Percentiles rank a stretch among this genome's conserved stretches.
Conservation (phyloP, 169 alveolate genomes). For the Eimeria falciformis region DNA sequence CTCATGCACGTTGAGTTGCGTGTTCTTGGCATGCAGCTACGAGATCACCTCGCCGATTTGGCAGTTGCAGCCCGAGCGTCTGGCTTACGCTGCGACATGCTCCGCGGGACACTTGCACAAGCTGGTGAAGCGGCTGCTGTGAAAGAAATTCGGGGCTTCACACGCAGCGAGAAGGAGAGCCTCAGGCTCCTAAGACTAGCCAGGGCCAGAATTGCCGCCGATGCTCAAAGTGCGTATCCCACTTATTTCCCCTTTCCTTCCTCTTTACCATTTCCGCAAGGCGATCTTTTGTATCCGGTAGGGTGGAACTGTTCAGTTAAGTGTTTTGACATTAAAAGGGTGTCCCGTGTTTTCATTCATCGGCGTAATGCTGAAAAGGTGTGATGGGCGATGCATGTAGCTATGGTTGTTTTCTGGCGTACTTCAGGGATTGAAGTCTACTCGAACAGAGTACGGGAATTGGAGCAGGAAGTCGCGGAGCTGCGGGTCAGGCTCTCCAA, state of each 20-base stretch:
- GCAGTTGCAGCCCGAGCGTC: slow-evolving; percentile 74
- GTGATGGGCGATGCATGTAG: too few species aligned
- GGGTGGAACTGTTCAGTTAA: too few species aligned
- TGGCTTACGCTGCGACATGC: slow-evolving; percentile 76
- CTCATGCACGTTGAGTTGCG: neutral
- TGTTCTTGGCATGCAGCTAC: slow-evolving; percentile 57
- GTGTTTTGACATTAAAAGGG: neutral
- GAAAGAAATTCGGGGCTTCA: slow-evolving; percentile 73
- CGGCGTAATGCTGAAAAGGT: too few species aligned
- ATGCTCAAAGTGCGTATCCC: slow-evolving; percentile 79
- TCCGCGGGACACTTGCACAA: slow-evolving; percentile 74
- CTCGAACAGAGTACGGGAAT: slow-evolving; percentile 57
- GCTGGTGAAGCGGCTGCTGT: slow-evolving; percentile 77
- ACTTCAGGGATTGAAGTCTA: slow-evolving; percentile 71
- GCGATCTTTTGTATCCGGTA: too few species aligned
- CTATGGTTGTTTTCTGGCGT: neutral
- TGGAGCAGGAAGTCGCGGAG: slow-evolving; percentile 75
- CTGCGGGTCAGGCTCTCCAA: slow-evolving; percentile 76
- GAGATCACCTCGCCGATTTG: slow-evolving; percentile 77
- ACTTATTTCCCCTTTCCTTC: neutral
- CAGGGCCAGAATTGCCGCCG: slow-evolving; percentile 84
- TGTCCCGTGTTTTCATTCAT: too few species aligned
- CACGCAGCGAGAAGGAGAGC: slow-evolving; percentile 82
- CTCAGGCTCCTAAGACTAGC: slow-evolving; percentile 82
- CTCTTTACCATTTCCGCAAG: neutral